Conservation (phyloP, 129 eudicot species). For the Deinandra increscens region DNA sequence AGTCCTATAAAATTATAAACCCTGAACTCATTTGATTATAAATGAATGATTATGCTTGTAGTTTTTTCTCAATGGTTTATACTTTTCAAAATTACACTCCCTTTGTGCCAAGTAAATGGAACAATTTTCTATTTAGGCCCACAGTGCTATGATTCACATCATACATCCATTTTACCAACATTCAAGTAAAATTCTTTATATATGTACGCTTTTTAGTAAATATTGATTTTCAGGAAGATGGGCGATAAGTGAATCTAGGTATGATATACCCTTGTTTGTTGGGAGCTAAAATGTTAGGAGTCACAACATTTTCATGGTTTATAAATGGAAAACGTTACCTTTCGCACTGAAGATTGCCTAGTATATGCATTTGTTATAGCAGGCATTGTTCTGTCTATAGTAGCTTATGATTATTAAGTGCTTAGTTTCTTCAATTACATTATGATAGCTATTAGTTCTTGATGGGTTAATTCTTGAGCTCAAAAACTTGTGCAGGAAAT, state of each 20-base stretch:
- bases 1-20: too few relatives aligned
- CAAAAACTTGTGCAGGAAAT: conserved; percentile 58
- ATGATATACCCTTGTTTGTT: conserved; percentile 80
- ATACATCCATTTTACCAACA: conserved; percentile 4
- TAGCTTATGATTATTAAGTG: conserved; percentile 97
- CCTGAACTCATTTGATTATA: too few relatives aligned
- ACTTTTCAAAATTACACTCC: too few relatives aligned
- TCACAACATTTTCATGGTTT: conserved; percentile 83
- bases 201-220: neutral
- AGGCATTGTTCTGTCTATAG: conserved; percentile 62
- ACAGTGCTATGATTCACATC: conserved; percentile 59
- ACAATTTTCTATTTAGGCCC: too few relatives aligned
- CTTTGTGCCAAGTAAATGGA: too few relatives aligned
- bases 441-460: conserved; percentile 5
- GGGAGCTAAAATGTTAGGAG: conserved; percentile 91
- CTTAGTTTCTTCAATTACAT: neutral
- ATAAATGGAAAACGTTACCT: conserved; percentile 51
- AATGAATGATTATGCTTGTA: too few relatives aligned
- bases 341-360: conserved; percentile 83
- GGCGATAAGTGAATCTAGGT: conserved; percentile 80
- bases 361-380: conserved; percentile 48
- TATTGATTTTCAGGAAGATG: conserved; percentile 70
- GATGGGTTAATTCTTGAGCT: neutral
- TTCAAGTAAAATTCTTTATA: neutral
- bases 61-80: too few relatives aligned